These are phyloP conservation scores for Dendryphion nanum DNA, from an alignment of 2,329 filamentous ascomycete genomes.

Conservation along the genomic window DNA sequence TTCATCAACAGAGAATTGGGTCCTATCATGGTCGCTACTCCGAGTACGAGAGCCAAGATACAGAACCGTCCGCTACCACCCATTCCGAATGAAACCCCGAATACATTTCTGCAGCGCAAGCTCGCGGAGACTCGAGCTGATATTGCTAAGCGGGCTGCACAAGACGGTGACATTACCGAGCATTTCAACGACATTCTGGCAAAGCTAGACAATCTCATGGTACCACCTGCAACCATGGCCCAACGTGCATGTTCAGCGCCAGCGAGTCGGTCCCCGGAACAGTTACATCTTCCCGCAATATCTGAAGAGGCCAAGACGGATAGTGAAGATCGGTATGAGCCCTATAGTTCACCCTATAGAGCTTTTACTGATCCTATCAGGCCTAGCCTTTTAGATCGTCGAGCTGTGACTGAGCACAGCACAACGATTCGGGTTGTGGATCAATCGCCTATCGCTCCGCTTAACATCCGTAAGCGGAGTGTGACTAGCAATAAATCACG, in stretches of 20 bases:
- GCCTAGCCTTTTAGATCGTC: constrained; percentile 18
- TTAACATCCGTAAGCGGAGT: constrained; percentile 55
- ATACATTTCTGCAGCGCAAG: constrained; percentile 54
- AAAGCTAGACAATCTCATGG: constrained; percentile 58
- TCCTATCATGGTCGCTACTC: constrained; percentile 23
- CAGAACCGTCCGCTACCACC: constrained; percentile 45
- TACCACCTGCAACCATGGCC: constrained; percentile 36
- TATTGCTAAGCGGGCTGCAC: constrained; percentile 53
- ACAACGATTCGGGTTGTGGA: constrained; percentile 58
- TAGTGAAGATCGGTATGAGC: constrained; percentile 29
- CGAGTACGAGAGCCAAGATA: constrained; percentile 28
- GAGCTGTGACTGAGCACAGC: constrained; percentile 28
- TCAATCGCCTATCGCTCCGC: constrained; percentile 53
- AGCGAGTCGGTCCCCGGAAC: constrained; percentile 27
- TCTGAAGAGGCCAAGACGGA: constrained; percentile 49
- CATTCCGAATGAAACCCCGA: constrained; percentile 48
- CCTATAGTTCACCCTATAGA: constrained; percentile 32
- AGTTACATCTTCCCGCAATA: constrained; percentile 46
- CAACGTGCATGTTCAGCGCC: constrained; percentile 50
- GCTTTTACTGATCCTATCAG: constrained; percentile 45
- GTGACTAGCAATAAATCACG: constrained; percentile 30
- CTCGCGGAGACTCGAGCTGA: constrained; percentile 59
- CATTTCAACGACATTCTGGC: constrained; percentile 61
- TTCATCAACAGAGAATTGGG: constrained; percentile 41
- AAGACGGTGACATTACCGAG: constrained; percentile 45